Percentiles rank a stretch among this genome's conserved stretches.
Conservation (phyloP, 345 rosid species). For the Eutrema heterophyllum region DNA sequence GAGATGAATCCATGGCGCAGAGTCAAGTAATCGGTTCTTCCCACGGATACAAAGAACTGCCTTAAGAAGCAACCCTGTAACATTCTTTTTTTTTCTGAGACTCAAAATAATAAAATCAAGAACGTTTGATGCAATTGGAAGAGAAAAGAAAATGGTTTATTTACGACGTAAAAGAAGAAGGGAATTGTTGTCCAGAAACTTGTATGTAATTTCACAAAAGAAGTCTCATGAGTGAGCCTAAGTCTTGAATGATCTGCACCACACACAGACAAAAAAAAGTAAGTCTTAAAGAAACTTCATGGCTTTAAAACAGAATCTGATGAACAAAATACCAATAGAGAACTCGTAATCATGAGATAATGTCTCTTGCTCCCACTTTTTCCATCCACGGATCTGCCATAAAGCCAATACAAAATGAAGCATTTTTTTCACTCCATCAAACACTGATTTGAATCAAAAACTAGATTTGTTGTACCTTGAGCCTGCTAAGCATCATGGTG, state of each 20-base stretch:
- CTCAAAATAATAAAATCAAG: neutral
- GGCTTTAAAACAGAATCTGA: neutral
- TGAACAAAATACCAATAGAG: slow-evolving; percentile 51
- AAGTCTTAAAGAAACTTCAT: neutral
- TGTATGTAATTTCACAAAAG: slow-evolving; percentile 74
- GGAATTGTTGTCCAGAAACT: slow-evolving; percentile 84
- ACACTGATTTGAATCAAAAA: neutral
- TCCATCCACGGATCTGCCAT: slow-evolving; percentile 82
- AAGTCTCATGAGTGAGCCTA: slow-evolving; percentile 85
- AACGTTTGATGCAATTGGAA: neutral
- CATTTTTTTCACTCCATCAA: neutral
- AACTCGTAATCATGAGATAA: slow-evolving; percentile 69
- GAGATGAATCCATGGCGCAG: slow-evolving; percentile 83
- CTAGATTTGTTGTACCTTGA: slow-evolving; percentile 46
- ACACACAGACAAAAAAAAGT: neutral
- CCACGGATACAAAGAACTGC: slow-evolving; percentile 84
- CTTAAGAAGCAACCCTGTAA: slow-evolving; percentile 88
- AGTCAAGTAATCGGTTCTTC: slow-evolving; percentile 76
- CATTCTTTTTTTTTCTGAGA: neutral
- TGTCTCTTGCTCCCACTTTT: slow-evolving; percentile 90
- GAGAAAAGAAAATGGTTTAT: slow-evolving; percentile 11
- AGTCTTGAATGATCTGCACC: slow-evolving; percentile 78
- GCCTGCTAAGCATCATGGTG: slow-evolving; percentile 86
- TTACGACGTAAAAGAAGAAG: slow-evolving; percentile 73
- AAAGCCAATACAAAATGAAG: neutral